phyloP scores from a whole-genome alignment of 2,329 filamentous ascomycete species.

The Chalaropsis ovoidea region DNA sequence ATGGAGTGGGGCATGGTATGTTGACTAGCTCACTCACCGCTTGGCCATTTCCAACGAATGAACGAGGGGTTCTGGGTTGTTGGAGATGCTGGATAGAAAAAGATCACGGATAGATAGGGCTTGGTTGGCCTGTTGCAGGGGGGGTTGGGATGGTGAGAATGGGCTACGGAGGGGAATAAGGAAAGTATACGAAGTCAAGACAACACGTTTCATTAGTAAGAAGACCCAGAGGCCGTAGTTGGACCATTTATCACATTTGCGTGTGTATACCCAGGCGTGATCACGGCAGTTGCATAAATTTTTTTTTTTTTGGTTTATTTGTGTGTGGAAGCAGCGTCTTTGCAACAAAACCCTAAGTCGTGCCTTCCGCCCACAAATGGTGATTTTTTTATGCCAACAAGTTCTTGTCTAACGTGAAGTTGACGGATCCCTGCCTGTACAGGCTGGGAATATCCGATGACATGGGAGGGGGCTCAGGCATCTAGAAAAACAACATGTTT shows the following conservation, averaged over 20 bases:
- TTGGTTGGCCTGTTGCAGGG: not conserved
- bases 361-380: constrained; percentile 7
- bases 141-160: not conserved
- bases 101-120: not conserved
- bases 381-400: not conserved
- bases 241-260: not conserved
- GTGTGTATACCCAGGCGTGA: too few relatives aligned
- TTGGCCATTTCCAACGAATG: constrained; percentile 11
- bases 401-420: constrained; percentile 17
- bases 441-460: not conserved
- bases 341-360: constrained; percentile 3
- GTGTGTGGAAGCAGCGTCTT: not conserved
- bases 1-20: constrained; percentile 13
- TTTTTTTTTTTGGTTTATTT: not conserved
- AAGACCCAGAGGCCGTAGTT: not conserved
- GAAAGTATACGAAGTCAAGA: not conserved
- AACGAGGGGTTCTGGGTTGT: not conserved
- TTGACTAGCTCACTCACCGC: constrained; percentile 15
- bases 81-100: not conserved
- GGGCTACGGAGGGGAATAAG: not conserved
- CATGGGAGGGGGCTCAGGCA: not conserved
- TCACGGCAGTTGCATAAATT: too few relatives aligned
- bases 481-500: not conserved
- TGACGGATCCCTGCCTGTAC: not conserved
- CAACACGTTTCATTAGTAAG: constrained; percentile 2